Evolutionary conservation across 768 basidiomycete genomes (phyloP).

Genomic region (Phanerodontia chrysosporium): DNA sequence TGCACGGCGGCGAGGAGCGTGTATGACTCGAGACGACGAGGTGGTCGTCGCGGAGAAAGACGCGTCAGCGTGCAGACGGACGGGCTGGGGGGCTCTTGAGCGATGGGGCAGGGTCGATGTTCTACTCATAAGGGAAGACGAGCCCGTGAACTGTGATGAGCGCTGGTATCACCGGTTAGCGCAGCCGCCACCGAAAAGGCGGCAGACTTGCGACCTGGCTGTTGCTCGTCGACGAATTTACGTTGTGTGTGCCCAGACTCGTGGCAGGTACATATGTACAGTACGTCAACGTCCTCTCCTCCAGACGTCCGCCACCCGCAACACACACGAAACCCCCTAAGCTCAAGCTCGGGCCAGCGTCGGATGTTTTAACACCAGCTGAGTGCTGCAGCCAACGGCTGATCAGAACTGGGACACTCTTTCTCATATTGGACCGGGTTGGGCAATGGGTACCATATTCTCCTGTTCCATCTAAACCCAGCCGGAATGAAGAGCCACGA

Average conservation of each 20-base stretch:
- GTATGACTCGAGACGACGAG: constrained; percentile 12
- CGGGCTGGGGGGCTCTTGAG: constrained; percentile 9
- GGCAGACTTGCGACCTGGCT: not conserved
- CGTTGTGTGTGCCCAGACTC: not conserved
- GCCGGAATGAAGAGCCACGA: not conserved
- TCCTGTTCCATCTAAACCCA: not conserved
- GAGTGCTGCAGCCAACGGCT: not conserved
- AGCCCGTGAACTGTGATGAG: not conserved
- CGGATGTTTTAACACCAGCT: not conserved
- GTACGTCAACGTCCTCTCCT: not conserved
- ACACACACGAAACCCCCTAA: not conserved
- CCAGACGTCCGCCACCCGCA: not conserved
- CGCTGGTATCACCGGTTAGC: constrained; percentile 1
- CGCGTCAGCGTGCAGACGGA: constrained; percentile 32
- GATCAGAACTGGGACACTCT: not conserved
- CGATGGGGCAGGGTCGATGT: not conserved
- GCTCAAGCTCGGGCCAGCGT: not conserved
- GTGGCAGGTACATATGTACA: not conserved
- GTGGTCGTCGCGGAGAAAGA: constrained; percentile 27
- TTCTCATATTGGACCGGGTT: not conserved
- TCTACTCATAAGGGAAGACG: not conserved
- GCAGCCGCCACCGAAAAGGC: constrained; percentile 5
- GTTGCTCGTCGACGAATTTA: not conserved
- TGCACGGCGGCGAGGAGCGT: constrained; percentile 18
- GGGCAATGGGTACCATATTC: not conserved